Evolutionary conservation across 805 yeast genomes (phyloP), one percentile per base, ranked within the genome.

Genomic region (Tetrapisispora fleetii): DNA sequence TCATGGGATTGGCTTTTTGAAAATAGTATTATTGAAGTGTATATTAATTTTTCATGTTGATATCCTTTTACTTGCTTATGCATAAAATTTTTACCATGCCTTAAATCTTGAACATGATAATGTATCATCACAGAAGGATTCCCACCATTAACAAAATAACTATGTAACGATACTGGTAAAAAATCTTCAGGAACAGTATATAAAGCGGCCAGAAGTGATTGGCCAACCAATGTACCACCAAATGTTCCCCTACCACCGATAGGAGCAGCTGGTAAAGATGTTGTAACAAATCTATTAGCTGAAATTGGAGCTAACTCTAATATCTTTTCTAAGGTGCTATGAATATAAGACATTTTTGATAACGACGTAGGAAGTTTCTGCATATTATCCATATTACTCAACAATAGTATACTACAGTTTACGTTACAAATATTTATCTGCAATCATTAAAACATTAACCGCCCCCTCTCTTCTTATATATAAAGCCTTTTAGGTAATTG

Each of bases 211-310:
- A 75, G 61, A 3, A 82, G 63, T 2, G 87, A 69, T 55, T 83
- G 89, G 0, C 85, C 85, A 17, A 80, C 78, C 40, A 79, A 66
- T 18, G 81, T 78, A 10, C 90, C 89, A 2, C 89, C 89, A 65
- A 81, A 83, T 0, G 82, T 77, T 1, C 86, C 87, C 40, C 82
- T 67, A 2, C 85, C 83, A 0, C 78, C 75, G 6, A 67, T 68
- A 2, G 80, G 80, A 3, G 76, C 70, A 3, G 47, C 49, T 6
- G 64, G 62, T 14, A 52, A 47, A 43, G 52, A 39, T 21, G 48
- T 51, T 3, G 65, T 59, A 10, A 56, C 52, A 48, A 60, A 64
- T 37, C 55, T 51, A 14, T 55, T 49, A 4, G 50, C 45, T 1
- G 60, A 52, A 3, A 58, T 35, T 11, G 56, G 55, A 1, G 46